Evolutionary conservation across 306 rosid genomes (phyloP).

Genomic region (Malus domestica): ASM211411v1 NC_041799.1:30442501-30443000

Average conservation of each 20-base stretch:
- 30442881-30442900: constrained; percentile 8
- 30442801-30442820: constrained; percentile 18
- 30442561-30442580: constrained; percentile 4
- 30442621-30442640: constrained; percentile 28
- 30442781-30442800: constrained; percentile 26
- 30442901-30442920: neutral
- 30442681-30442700: neutral
- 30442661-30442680: neutral
- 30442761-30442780: constrained; percentile 15
- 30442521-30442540: neutral
- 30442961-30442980: neutral
- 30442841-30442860: constrained; percentile 23
- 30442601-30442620: constrained; percentile 13
- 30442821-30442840: constrained; percentile 41
- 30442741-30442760: constrained; percentile 22
- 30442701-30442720: constrained; percentile 9
- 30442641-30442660: constrained; percentile 4
- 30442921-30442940: neutral
- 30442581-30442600: constrained; percentile 12
- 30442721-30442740: neutral
- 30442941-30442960: neutral
- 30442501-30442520: neutral
- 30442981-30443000: neutral
- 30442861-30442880: constrained; percentile 19
- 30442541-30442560: neutral